Conservation (phyloP, 2,329 filamentous ascomycete species). For the Coniochaeta sp. region DNA sequence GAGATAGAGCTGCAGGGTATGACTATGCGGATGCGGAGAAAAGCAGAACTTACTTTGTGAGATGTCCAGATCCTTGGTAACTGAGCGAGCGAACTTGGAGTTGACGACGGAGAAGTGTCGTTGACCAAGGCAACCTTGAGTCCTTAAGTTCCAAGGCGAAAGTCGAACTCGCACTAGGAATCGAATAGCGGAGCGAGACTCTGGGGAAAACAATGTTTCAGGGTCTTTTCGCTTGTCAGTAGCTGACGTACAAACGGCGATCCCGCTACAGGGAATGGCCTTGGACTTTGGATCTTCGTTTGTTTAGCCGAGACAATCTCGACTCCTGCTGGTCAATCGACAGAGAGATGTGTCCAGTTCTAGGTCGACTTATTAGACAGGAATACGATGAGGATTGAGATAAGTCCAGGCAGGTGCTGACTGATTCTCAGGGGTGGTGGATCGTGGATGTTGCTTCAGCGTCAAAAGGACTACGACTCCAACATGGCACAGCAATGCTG, state of each 20-base stretch:
- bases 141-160: neutral
- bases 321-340: neutral
- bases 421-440: no score
- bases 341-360: no score
- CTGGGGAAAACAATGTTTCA: conserved; percentile 1
- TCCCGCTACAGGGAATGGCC: neutral
- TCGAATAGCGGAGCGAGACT: no score
- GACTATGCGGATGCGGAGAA: neutral
- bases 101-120: conserved; percentile 1
- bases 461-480: no score
- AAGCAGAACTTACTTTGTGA: neutral
- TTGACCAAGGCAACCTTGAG: neutral
- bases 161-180: no score
- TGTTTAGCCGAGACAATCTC: neutral
- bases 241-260: neutral
- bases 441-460: neutral
- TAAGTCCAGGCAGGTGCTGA: no score
- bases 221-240: neutral
- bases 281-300: neutral
- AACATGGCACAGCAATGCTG: neutral
- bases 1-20: neutral
- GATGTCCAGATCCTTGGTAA: neutral
- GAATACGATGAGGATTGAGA: no score
- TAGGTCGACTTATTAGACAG: no score
- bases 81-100: neutral